Evolutionary conservation across 2,329 filamentous ascomycete genomes (phyloP).

Genomic region (Ophiostoma triangulosporum): DNA sequence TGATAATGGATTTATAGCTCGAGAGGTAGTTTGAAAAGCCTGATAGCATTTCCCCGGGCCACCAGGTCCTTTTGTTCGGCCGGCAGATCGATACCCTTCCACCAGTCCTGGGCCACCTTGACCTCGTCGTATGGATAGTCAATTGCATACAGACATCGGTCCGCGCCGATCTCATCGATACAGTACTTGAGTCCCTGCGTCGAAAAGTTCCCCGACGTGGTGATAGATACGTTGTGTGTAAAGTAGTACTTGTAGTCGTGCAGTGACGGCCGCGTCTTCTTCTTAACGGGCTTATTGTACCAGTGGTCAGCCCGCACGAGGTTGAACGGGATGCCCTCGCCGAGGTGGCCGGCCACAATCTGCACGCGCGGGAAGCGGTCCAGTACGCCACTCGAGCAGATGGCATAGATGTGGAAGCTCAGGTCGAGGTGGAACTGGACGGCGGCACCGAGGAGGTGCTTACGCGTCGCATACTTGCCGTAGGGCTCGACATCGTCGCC

Average conservation of each 20-base stretch:
- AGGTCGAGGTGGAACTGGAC: constrained; percentile 29
- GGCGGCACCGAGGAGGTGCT: constrained; percentile 23
- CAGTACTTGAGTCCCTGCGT: constrained; percentile 27
- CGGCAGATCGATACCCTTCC: constrained; percentile 19
- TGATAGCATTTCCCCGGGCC: constrained; percentile 20
- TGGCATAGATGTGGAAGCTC: constrained; percentile 30
- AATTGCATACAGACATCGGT: constrained; percentile 28
- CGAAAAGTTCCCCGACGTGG: constrained; percentile 28
- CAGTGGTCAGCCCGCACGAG: constrained; percentile 27
- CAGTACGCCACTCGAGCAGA: constrained; percentile 29
- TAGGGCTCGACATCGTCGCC: constrained; percentile 17
- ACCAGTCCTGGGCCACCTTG: constrained; percentile 22
- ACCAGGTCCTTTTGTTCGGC: constrained; percentile 18
- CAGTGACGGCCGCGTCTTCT: constrained; percentile 22
- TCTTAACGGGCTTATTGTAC: constrained; percentile 30
- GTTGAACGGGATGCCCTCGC: constrained; percentile 33
- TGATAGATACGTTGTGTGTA: constrained; percentile 27
- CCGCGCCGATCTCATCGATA: constrained; percentile 24
- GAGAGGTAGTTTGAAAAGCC: constrained; percentile 19
- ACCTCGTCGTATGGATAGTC: constrained; percentile 24
- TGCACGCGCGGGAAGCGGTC: constrained; percentile 28
- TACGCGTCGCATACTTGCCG: constrained; percentile 19
- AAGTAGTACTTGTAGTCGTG: constrained; percentile 28
- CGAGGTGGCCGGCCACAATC: constrained; percentile 29
- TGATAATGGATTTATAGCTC: background rate